Conservation (phyloP, 2,329 filamentous ascomycete species). For the Aspergillus oerlinghausenensis region DNA sequence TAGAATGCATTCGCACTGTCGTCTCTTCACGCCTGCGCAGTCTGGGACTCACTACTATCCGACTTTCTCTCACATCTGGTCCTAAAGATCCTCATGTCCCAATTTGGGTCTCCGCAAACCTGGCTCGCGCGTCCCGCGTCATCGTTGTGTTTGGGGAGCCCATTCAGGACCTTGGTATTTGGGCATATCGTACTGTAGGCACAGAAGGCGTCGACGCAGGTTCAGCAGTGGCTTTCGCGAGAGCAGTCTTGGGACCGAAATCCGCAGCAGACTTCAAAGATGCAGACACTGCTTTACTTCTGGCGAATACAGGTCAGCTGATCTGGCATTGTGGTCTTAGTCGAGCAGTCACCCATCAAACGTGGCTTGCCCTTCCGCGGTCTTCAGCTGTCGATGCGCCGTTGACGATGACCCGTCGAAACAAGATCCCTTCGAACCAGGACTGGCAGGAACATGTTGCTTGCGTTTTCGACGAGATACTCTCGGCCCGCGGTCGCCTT, state of each 20-base stretch:
- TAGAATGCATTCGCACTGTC: slow-evolving; percentile 54
- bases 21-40: slow-evolving; percentile 58
- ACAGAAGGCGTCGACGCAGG: slow-evolving; percentile 64
- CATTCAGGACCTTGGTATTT: slow-evolving; percentile 66
- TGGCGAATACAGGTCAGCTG: slow-evolving; percentile 74
- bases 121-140: slow-evolving; percentile 57
- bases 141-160: slow-evolving; percentile 71
- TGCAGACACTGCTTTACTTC: slow-evolving; percentile 50
- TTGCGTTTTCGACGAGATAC: slow-evolving; percentile 61
- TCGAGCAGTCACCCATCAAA: slow-evolving; percentile 55
- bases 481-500: slow-evolving; percentile 42
- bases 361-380: slow-evolving; percentile 58
- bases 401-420: slow-evolving; percentile 50
- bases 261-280: slow-evolving; percentile 12
- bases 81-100: slow-evolving; percentile 57
- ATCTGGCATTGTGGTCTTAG: slow-evolving; percentile 66
- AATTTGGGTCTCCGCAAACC: slow-evolving; percentile 60
- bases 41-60: slow-evolving; percentile 56
- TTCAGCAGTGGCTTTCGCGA: slow-evolving; percentile 63
- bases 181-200: slow-evolving; percentile 65
- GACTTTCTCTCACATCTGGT: slow-evolving; percentile 55
- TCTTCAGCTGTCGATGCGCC: slow-evolving; percentile 58
- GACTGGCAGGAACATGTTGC: slow-evolving; percentile 57
- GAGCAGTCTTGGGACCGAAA: slow-evolving; percentile 37
- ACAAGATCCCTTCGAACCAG: slow-evolving; percentile 59